These are phyloP conservation scores for Mycena rebaudengoi DNA, from an alignment of 768 basidiomycete species.

Conservation along the genomic window DNA sequence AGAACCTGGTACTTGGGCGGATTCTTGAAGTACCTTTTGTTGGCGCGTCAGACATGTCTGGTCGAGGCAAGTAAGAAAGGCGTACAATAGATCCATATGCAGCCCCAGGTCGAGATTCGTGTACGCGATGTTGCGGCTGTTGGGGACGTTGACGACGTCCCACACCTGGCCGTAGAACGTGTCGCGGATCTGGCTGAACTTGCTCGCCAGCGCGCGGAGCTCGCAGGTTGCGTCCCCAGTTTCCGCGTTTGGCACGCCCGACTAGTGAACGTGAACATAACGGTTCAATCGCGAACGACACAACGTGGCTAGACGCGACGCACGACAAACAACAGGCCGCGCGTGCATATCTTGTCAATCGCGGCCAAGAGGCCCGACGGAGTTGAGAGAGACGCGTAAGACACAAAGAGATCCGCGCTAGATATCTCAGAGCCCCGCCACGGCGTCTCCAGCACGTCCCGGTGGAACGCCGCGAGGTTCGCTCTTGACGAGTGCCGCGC, in stretches of 20 bases:
- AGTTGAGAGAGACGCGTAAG: constrained; percentile 60
- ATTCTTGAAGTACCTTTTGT: constrained; percentile 82
- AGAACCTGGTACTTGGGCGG: constrained; percentile 94
- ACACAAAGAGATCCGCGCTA: constrained; percentile 56
- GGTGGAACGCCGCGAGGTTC: constrained; percentile 52
- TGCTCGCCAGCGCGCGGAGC: constrained; percentile 66
- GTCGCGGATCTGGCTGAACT: constrained; percentile 78
- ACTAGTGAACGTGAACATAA: constrained; percentile 10
- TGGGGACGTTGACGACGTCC: constrained; percentile 81
- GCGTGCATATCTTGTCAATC: constrained; percentile 73
- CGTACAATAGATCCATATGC: constrained; percentile 93
- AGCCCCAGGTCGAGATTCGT: constrained; percentile 89
- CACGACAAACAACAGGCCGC: constrained; percentile 78
- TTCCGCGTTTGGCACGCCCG: constrained; percentile 68
- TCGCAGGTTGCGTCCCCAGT: constrained; percentile 73
- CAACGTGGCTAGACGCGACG: not conserved
- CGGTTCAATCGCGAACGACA: not conserved
- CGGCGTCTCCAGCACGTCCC: constrained; percentile 43
- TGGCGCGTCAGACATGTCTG: not conserved
- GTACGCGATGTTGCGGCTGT: constrained; percentile 93
- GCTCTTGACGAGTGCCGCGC: constrained; percentile 52
- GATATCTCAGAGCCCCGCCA: constrained; percentile 59
- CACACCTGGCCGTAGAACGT: constrained; percentile 93
- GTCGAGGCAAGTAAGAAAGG: constrained; percentile 15
- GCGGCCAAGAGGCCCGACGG: constrained; percentile 59